Evolutionary conservation across 495 filamentous ascomycete genomes (phyloP).

Genomic region (Penicillium robsamsonii): DNA sequence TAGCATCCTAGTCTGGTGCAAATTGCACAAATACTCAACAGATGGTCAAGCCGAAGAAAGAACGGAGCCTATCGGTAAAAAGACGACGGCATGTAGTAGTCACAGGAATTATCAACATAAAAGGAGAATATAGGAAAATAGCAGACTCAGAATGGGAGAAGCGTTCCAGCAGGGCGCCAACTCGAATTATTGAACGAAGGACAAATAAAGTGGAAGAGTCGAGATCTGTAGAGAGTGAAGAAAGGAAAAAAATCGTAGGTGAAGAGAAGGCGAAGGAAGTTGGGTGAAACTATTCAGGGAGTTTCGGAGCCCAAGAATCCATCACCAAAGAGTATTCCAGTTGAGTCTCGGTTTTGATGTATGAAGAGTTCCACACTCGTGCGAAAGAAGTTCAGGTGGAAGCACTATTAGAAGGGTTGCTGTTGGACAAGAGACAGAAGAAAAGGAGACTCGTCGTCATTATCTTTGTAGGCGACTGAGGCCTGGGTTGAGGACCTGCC

Average conservation of each 20-base stretch:
- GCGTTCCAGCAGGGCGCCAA: conserved; percentile 14
- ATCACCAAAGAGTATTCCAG: conserved; percentile 6
- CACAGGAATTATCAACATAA: conserved; percentile 28
- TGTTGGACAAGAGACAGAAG: conserved; percentile 18
- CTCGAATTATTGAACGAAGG: conserved; percentile 20
- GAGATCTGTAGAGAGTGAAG: conserved; percentile 18
- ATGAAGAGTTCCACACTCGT: not conserved
- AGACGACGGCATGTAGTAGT: conserved; percentile 14
- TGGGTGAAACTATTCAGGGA: not conserved
- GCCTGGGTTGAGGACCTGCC: conserved; percentile 30
- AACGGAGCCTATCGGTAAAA: conserved; percentile 7
- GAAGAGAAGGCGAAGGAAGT: conserved; percentile 12
- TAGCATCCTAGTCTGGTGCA: conserved; percentile 24
- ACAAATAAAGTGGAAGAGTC: conserved; percentile 15
- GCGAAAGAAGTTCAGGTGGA: conserved; percentile 1
- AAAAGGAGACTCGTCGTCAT: conserved; percentile 39
- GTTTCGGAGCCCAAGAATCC: not conserved
- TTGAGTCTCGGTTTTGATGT: not conserved
- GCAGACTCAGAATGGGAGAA: conserved; percentile 18
- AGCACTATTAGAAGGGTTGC: conserved; percentile 12
- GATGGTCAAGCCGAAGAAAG: conserved; percentile 18
- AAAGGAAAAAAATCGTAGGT: conserved; percentile 19
- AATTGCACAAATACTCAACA: conserved; percentile 20
- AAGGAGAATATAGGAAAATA: conserved; percentile 21
- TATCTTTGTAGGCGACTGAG: conserved; percentile 20